Base-by-base conservation (phyloP, 1,139 yeast species). In the Wickerhamiella pararugosa region DNA sequence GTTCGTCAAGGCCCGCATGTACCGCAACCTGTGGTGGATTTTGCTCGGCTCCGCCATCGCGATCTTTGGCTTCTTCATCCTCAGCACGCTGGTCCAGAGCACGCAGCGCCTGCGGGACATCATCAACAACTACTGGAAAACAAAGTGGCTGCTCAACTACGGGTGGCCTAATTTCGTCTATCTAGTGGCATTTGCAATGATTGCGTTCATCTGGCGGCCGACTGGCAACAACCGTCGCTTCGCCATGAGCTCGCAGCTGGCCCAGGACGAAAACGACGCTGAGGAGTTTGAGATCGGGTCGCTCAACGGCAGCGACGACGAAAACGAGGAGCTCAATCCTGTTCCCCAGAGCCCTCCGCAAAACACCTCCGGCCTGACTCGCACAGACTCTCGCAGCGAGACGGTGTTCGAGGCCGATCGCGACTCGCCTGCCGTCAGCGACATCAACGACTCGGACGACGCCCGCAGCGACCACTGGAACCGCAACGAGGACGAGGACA, bases 181-280 rank as follows among this genome's bases (percentile, higher is more conserved):
- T 63, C 84, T 81, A 57, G 62, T 78, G 38, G 87, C 87, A 38
- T 87, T 90, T 60, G 72, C 81, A 57, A 75, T 87, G 6, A 70
- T 92, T 52, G 83, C 95, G 8, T 77, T 86, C 68, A 73, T 90
- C 50, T 92, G 98, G 98, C 76, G 98, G 62, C 98, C 98, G 40
- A 87, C 97, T 0, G 94, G 82, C 54, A 84, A 94, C 35, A 86
- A 94, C 50, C 80, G 87, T 55, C 78, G 93, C 74, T 73, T 90
- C 58, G 98, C 97, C 15, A 87, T 87, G 52, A 84, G 96, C 4
- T 86, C 84, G 46, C 97, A 92, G 64, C 67, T 90, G 44, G 82
- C 96, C 27, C 83, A 87, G 33, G 86, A 78, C 47, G 82, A 76
- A 39, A 82, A 75, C 46, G 76, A 72, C 34, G 70, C 66, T 21